phyloP scores from a whole-genome alignment of 2,329 filamentous ascomycete genomes.

The Colletotrichum cordylinicola region DNA sequence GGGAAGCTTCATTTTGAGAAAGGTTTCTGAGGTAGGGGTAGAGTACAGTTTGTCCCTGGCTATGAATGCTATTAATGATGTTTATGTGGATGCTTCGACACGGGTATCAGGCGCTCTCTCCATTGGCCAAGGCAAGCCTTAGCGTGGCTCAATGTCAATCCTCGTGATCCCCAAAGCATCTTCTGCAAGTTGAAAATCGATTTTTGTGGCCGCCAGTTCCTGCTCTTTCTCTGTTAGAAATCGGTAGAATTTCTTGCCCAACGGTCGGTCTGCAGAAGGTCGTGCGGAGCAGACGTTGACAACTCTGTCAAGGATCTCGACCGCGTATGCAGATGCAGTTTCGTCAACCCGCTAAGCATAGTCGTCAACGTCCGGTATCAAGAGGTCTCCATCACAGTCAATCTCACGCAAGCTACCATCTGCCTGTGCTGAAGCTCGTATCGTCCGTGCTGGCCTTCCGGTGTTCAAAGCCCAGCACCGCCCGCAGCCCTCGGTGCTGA shows the following conservation, averaged over 20 bases:
- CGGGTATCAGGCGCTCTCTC: background rate
- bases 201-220: conserved; percentile 17
- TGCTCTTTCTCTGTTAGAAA: conserved; percentile 15
- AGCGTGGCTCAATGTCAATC: conserved; percentile 42
- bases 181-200: conserved; percentile 37
- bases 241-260: background rate
- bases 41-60: background rate
- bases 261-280: background rate
- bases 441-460: conserved; percentile 21
- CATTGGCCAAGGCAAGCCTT: background rate
- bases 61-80: background rate
- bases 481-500: conserved; percentile 37
- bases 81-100: background rate
- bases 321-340: background rate
- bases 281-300: background rate
- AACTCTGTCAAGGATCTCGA: background rate
- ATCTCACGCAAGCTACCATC: conserved; percentile 37
- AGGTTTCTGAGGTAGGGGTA: background rate
- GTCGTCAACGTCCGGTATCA: conserved; percentile 28
- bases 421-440: conserved; percentile 25
- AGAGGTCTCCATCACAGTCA: conserved; percentile 34
- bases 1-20: background rate
- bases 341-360: background rate
- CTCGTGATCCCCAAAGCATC: conserved; percentile 40
- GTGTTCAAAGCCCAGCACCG: conserved; percentile 35